A percentile compares a stretch with the other conserved stretches of the same genome.
phyloP scores from a whole-genome alignment of 192 early-diverging fungal genomes.

The Coemansia sp. region DNA sequence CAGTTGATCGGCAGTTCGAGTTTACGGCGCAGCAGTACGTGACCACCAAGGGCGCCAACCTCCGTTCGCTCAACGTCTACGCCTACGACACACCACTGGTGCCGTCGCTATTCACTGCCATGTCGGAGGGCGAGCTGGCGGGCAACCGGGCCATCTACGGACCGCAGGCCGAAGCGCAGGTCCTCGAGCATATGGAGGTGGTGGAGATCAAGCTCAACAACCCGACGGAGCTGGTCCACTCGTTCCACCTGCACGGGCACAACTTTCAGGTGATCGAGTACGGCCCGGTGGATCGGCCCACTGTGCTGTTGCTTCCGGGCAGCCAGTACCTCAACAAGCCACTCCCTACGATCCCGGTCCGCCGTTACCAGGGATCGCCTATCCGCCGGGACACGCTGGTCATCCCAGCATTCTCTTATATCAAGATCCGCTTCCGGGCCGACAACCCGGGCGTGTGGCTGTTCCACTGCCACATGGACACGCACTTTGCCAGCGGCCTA shows the following conservation, averaged over 20 bases:
- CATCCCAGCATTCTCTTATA: conserved; percentile 52
- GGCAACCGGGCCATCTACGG: neutral
- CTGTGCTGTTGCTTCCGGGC: neutral
- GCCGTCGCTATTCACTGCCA: neutral
- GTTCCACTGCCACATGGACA: conserved; percentile 72
- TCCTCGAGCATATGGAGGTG: neutral
- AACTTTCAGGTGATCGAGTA: conserved; percentile 13
- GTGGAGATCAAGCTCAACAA: neutral
- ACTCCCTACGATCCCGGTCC: neutral
- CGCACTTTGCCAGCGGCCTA: conserved; percentile 58
- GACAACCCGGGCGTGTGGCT: conserved; percentile 79
- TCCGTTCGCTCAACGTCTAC: neutral
- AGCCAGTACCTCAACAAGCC: too few species aligned
- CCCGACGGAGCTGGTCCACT: conserved; percentile 1
- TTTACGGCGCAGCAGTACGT: neutral
- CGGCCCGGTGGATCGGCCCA: neutral
- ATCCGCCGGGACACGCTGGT: conserved; percentile 64
- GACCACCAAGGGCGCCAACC: neutral
- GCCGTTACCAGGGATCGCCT: conserved; percentile 57
- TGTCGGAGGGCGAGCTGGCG: neutral
- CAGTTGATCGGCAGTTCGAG: neutral
- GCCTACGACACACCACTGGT: neutral
- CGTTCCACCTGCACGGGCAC: conserved; percentile 11
- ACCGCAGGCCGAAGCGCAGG: neutral
- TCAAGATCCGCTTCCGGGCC: conserved; percentile 61